phyloP scores from a whole-genome alignment of 2,329 filamentous ascomycete species.

The Emmonsiellopsis sp. region DNA sequence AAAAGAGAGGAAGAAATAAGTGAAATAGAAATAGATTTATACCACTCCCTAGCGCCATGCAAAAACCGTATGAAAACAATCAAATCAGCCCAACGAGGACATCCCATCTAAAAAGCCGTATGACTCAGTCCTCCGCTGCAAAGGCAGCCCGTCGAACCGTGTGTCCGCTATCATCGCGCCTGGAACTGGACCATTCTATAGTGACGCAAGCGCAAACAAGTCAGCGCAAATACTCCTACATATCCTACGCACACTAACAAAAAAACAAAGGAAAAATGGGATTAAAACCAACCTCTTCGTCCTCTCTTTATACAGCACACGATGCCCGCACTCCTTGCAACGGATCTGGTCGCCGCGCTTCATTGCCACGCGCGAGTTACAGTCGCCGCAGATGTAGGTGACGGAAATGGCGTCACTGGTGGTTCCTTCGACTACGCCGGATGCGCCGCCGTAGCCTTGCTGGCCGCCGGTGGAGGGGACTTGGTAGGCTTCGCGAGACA shows the following conservation, averaged over 20 bases:
- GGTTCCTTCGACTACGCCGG: conserved; percentile 30
- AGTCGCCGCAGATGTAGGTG: conserved; percentile 73
- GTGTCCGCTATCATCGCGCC: conserved; percentile 55
- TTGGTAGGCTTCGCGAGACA: conserved; percentile 71
- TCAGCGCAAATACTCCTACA: neutral
- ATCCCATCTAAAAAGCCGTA: neutral
- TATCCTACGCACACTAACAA: conserved; percentile 4
- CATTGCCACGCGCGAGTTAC: conserved; percentile 65
- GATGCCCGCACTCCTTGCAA: conserved; percentile 87
- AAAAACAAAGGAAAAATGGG: neutral
- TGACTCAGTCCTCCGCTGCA: neutral
- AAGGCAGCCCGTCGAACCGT: neutral
- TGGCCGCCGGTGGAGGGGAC: conserved; percentile 49
- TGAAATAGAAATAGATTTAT: conserved; percentile 15
- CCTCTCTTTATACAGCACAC: conserved; percentile 93
- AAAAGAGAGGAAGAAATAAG: neutral
- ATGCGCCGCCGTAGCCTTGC: conserved; percentile 31
- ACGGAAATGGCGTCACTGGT: conserved; percentile 47
- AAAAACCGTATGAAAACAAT: conserved; percentile 6
- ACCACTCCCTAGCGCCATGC: conserved; percentile 11
- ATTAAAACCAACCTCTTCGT: conserved; percentile 66
- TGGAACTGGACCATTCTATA: conserved; percentile 96
- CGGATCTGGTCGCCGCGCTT: conserved; percentile 72
- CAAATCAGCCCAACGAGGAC: neutral
- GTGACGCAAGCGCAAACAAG: conserved; percentile 7